Base-by-base conservation (phyloP, 805 yeast genomes). In the Wickerhamiella musiphila region DNA sequence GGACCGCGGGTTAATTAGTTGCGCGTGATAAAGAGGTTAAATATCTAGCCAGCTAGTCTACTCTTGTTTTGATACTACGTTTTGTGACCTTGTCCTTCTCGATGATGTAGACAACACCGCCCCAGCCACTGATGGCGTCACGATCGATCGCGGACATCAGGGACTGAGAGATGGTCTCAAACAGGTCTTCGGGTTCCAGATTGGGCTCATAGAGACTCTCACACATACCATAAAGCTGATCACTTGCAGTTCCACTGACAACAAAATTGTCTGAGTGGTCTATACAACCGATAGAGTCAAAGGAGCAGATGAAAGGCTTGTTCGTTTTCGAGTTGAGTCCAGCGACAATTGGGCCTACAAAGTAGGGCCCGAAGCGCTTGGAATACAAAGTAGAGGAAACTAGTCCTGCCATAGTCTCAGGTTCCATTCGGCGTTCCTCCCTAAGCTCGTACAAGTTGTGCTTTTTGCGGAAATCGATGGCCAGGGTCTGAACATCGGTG, bases 81-180 rank as follows among this genome's bases (percentile, higher is more conserved):
- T 76, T 83, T 34, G 73, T 68, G 36, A 90, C 93, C 56, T 81
- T 78, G 52, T 86, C 96, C 35, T 43, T 42, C 22, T 44, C 47
- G 13, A 90, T 70, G 34, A 90, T 62, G 57, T 86, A 86, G 16
- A 90, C 96, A 12, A 81, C 78, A 6, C 93, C 94, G 49, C 98
- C 98, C 94, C 95, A 90, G 43, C 99, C 99, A 19, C 93, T 75
- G 36, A 90, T 65, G 5, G 95, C 93, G 57, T 90, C 98, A 65
- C 98, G 78, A 57, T 90, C 98, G 23, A 78, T 92, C 13, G 94
- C 96, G 53, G 78, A 82, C 61, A 90, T 62, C 37, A 90, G 61
- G 1, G 95, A 86, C 58, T 90, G 98, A 45, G 92, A 73, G 43
- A 83, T 78, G 25, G 96, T 86, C 57, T 90, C 96, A 51, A 90